Percentiles rank a stretch among this genome's conserved stretches.
These are phyloP conservation scores for Nadsonia starkeyi-henricii DNA, from an alignment of 1,139 yeast genomes.

Conservation along the genomic window DNA sequence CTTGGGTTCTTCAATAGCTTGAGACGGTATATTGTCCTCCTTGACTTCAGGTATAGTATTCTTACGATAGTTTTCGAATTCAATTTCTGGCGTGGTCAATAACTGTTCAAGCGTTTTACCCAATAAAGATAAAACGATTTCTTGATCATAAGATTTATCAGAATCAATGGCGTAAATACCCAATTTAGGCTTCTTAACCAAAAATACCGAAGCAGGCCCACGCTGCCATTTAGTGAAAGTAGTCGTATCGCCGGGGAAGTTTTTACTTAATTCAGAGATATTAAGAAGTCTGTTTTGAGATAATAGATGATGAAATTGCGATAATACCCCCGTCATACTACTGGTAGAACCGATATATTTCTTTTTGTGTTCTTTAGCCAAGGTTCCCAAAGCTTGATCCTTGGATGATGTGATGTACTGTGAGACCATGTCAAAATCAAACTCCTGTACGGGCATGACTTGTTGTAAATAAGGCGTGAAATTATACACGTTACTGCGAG, in stretches of 20 bases:
- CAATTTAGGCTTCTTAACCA: constrained; percentile 25
- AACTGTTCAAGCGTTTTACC: constrained; percentile 71
- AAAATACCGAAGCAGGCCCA: constrained; percentile 31
- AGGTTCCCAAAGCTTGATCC: constrained; percentile 37
- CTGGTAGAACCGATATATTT: constrained; percentile 72
- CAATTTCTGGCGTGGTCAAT: constrained; percentile 40
- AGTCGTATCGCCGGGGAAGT: constrained; percentile 24
- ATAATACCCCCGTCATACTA: constrained; percentile 64
- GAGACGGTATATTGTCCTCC: neutral
- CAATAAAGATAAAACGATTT: constrained; percentile 56
- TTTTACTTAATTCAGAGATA: constrained; percentile 30
- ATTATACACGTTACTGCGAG: constrained; percentile 58
- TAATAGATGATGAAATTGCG: constrained; percentile 57
- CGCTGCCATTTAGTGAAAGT: constrained; percentile 25
- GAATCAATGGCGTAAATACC: constrained; percentile 50
- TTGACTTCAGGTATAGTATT: constrained; percentile 6
- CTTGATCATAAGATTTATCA: constrained; percentile 56
- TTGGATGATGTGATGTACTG: constrained; percentile 54
- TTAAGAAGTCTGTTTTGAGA: constrained; percentile 46
- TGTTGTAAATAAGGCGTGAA: constrained; percentile 48
- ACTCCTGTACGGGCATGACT: constrained; percentile 54
- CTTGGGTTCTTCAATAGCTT: constrained; percentile 10
- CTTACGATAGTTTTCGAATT: constrained; percentile 28
- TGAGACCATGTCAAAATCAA: constrained; percentile 46
- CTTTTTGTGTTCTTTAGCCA: constrained; percentile 31